These are phyloP conservation scores for Stenocarpella maydis DNA, from an alignment of 2,329 filamentous ascomycete species.

Conservation along the genomic window DNA sequence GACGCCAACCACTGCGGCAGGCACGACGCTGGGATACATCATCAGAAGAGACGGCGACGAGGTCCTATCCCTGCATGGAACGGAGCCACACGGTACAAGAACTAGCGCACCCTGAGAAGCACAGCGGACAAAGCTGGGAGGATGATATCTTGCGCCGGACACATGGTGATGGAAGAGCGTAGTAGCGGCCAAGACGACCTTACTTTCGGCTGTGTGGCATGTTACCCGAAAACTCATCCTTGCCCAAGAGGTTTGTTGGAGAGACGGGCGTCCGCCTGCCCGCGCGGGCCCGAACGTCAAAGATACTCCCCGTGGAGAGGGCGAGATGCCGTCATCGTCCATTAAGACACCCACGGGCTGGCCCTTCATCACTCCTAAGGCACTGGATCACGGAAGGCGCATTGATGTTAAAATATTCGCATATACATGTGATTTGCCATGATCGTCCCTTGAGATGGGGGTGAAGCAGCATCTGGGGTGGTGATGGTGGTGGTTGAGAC, in stretches of 20 bases:
- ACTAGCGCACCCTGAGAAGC: constrained; percentile 38
- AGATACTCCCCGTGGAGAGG: constrained; percentile 1
- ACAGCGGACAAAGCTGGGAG: constrained; percentile 37
- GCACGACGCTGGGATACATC: constrained; percentile 37
- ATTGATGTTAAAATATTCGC: not conserved
- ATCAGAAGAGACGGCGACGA: constrained; percentile 23
- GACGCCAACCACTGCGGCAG: constrained; percentile 45
- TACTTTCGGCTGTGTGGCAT: constrained; percentile 22
- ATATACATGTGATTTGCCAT: constrained; percentile 5
- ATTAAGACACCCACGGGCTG: not conserved
- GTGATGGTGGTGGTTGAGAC: not conserved
- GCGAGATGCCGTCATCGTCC: not conserved
- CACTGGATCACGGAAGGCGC: not conserved
- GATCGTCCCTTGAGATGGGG: not conserved
- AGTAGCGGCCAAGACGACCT: constrained; percentile 40
- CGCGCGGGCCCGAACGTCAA: constrained; percentile 20
- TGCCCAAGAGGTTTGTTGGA: too few relatives aligned
- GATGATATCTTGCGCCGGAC: constrained; percentile 31
- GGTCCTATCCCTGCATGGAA: constrained; percentile 41
- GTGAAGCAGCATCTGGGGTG: not conserved
- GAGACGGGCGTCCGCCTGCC: not conserved
- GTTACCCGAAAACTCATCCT: too few relatives aligned
- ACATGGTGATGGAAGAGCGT: constrained; percentile 32
- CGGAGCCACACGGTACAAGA: constrained; percentile 39
- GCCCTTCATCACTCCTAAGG: not conserved